Conservation (phyloP, 805 yeast species). For the Saturnispora halmiae region DNA sequence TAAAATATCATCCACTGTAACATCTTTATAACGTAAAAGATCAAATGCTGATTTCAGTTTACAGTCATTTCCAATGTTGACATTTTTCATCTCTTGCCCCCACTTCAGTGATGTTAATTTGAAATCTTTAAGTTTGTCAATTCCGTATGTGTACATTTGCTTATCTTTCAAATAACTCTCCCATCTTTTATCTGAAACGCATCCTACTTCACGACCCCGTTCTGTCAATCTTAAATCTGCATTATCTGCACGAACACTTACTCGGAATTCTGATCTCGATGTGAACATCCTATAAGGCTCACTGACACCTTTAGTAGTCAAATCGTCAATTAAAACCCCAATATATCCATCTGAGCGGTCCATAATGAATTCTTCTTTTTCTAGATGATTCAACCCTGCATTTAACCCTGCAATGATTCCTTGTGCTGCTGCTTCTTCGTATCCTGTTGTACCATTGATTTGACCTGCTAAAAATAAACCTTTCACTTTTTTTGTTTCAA, state of each 20-base stretch:
- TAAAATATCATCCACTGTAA: slow-evolving; percentile 25
- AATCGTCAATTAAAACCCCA: slow-evolving; percentile 89
- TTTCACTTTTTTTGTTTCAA: slow-evolving; percentile 70
- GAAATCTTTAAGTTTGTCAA: slow-evolving; percentile 36
- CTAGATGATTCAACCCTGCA: slow-evolving; percentile 58
- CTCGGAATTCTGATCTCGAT: slow-evolving; percentile 87
- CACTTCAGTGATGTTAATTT: slow-evolving; percentile 52
- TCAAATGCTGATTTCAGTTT: slow-evolving; percentile 59
- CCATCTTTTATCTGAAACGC: slow-evolving; percentile 56
- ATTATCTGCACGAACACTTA: slow-evolving; percentile 86
- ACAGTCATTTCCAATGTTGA: slow-evolving; percentile 46
- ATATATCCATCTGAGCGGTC: slow-evolving; percentile 78
- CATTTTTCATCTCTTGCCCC: slow-evolving; percentile 40
- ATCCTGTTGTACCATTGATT: slow-evolving; percentile 97
- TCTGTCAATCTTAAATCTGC: slow-evolving; percentile 82
- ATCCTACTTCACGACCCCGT: slow-evolving; percentile 56
- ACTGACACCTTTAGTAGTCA: slow-evolving; percentile 88
- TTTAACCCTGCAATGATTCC: slow-evolving; percentile 94
- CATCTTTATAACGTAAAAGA: slow-evolving; percentile 48
- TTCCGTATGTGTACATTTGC: slow-evolving; percentile 34
- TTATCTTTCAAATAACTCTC: slow-evolving; percentile 36
- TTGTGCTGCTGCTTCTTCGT: slow-evolving; percentile 97
- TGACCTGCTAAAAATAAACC: slow-evolving; percentile 93
- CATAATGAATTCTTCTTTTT: slow-evolving; percentile 34
- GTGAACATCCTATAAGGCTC: slow-evolving; percentile 99